phyloP scores from a whole-genome alignment of 345 rosid species.

The Salix brachista region DNA sequence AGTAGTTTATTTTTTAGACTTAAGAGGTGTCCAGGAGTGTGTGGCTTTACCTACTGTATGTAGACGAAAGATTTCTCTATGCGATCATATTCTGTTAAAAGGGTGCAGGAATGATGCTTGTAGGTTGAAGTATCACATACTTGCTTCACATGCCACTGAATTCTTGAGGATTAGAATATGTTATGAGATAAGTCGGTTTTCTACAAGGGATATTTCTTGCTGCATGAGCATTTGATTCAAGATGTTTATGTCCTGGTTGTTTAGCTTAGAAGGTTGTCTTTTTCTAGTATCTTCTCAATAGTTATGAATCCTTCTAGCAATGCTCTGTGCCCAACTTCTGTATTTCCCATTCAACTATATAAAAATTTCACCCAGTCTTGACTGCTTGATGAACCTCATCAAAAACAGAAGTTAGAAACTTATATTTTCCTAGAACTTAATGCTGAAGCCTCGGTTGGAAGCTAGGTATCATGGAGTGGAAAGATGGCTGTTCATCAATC shows the following conservation, averaged over 20 bases:
- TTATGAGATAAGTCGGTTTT: neutral
- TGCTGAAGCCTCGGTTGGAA: neutral
- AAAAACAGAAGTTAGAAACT: neutral
- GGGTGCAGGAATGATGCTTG: neutral
- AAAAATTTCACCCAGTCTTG: neutral
- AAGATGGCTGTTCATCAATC: neutral
- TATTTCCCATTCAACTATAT: neutral
- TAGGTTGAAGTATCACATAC: neutral
- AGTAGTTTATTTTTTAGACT: neutral
- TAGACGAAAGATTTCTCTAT: neutral
- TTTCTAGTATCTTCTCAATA: neutral
- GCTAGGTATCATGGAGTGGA: neutral
- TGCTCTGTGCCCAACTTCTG: neutral
- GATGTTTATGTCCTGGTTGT: neutral
- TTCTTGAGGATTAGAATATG: neutral
- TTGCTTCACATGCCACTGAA: neutral
- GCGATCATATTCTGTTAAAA: neutral
- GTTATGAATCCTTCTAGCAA: neutral
- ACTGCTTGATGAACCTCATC: neutral
- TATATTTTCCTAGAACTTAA: neutral
- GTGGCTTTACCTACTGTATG: neutral
- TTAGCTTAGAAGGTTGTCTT: neutral
- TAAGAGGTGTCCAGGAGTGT: neutral
- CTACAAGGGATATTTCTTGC: neutral
- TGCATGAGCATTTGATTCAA: neutral